Percentiles rank a stretch among this genome's conserved stretches.
These are phyloP conservation scores for Eremothecium sinecaudum DNA, from an alignment of 1,139 yeast genomes.

Conservation along the genomic window DNA sequence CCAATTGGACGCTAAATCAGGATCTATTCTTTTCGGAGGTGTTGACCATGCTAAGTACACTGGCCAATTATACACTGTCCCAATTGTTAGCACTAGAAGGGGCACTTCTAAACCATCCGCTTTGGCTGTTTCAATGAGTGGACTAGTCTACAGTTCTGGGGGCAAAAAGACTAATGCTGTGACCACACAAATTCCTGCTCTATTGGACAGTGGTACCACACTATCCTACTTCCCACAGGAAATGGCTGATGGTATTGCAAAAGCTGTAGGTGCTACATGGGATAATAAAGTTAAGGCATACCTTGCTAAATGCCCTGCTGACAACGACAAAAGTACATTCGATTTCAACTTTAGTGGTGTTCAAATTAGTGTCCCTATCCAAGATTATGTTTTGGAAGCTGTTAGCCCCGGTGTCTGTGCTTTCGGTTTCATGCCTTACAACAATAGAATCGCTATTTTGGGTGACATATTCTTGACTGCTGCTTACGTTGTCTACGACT, in stretches of 20 bases:
- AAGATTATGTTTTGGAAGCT: too few relatives aligned
- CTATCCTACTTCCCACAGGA: conserved; percentile 42
- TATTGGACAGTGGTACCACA: conserved; percentile 66
- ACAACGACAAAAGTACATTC: too few relatives aligned
- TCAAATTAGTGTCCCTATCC: too few relatives aligned
- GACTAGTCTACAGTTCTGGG: conserved; percentile 30
- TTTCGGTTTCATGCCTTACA: too few relatives aligned
- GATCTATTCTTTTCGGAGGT: conserved; percentile 47
- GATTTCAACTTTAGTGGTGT: conserved; percentile 46
- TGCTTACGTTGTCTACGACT: too few relatives aligned
- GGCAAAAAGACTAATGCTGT: conserved; percentile 23
- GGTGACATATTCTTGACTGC: too few relatives aligned
- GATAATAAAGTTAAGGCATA: conserved; percentile 32
- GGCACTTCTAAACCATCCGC: conserved; percentile 30
- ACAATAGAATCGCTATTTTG: too few relatives aligned
- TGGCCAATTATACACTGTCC: conserved; percentile 39
- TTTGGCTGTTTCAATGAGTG: conserved; percentile 39
- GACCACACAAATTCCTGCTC: conserved; percentile 34
- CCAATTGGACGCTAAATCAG: conserved; percentile 31
- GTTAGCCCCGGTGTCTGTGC: too few relatives aligned
- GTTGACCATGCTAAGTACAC: conserved; percentile 41
- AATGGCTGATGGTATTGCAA: conserved; percentile 36
- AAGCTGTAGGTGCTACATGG: conserved; percentile 34
- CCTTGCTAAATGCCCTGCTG: conserved; percentile 32
- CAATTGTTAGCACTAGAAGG: conserved; percentile 35